Evolutionary conservation across 805 yeast species (phyloP).

Genomic region (Zygosaccharomyces bailii): DNA sequence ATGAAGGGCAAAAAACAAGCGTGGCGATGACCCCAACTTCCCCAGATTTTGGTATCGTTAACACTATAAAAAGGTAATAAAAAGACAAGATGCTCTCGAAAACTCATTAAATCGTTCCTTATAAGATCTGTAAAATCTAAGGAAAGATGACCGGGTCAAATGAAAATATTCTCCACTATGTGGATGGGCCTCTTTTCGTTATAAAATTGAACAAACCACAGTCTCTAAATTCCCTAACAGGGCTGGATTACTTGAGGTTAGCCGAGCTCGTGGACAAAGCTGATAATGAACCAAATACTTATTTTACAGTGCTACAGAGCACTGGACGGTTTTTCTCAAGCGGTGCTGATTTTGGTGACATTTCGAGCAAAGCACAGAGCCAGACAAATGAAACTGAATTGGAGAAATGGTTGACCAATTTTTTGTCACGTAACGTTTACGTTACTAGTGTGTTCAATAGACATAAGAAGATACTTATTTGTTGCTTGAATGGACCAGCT

Average conservation of each 20-base stretch:
- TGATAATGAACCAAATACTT: constrained; percentile 55
- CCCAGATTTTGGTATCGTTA: background rate
- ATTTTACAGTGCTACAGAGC: constrained; percentile 63
- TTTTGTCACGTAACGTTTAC: constrained; percentile 68
- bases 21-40: background rate
- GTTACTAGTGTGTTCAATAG: constrained; percentile 64
- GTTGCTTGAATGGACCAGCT: constrained; percentile 83
- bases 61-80: background rate
- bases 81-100: background rate
- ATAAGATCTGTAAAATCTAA: no score
- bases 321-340: constrained; percentile 77
- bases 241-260: constrained; percentile 58
- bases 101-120: background rate
- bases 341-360: constrained; percentile 67
- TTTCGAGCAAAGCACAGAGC: constrained; percentile 17
- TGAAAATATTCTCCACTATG: constrained; percentile 16
- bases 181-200: constrained; percentile 42
- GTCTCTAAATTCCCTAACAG: constrained; percentile 62
- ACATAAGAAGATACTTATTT: constrained; percentile 67
- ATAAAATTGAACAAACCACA: constrained; percentile 65
- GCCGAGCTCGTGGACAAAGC: constrained; percentile 61
- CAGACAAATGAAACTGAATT: constrained; percentile 26
- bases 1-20: background rate
- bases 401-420: constrained; percentile 50
- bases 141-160: background rate